Percentiles rank a stretch among this genome's conserved stretches.
Evolutionary conservation across 2,329 filamentous ascomycete genomes (phyloP).

Genomic region (Gaeumannomyces tritici): DNA sequence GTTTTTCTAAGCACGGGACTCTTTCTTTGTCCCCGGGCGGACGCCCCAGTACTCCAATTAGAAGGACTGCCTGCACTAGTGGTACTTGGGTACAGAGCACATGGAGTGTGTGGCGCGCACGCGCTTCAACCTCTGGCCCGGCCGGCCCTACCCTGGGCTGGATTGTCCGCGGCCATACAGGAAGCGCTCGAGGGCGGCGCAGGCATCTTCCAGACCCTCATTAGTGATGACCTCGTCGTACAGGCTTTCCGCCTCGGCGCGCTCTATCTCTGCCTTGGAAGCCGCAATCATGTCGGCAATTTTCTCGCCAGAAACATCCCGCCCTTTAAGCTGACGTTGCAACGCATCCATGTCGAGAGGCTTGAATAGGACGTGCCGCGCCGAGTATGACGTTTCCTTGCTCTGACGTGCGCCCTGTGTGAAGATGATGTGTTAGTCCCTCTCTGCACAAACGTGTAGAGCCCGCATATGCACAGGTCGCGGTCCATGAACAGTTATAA

Average conservation of each 20-base stretch:
- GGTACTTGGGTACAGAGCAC: no score
- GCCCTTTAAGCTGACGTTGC: constrained; percentile 29
- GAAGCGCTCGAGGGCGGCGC: constrained; percentile 37
- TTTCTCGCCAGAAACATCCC: constrained; percentile 33
- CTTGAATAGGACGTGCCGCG: constrained; percentile 44
- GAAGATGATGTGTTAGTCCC: background rate
- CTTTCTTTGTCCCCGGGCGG: no score
- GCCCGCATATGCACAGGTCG: constrained; percentile 1
- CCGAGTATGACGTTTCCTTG: constrained; percentile 45
- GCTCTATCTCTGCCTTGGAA: constrained; percentile 28
- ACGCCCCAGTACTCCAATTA: no score
- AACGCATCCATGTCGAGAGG: constrained; percentile 28
- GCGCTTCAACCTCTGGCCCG: background rate
- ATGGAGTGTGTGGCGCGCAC: background rate
- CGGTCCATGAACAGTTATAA: constrained; percentile 4
- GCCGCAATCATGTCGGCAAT: constrained; percentile 32
- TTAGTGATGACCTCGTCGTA: constrained; percentile 43
- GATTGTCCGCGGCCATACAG: constrained; percentile 25
- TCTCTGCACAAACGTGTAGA: background rate
- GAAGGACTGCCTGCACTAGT: no score
- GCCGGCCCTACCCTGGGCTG: background rate
- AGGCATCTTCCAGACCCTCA: constrained; percentile 38
- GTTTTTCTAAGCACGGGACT: no score
- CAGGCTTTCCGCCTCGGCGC: constrained; percentile 29
- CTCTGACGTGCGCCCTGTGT: constrained; percentile 44